Percentiles rank a stretch among this genome's conserved stretches.
phyloP scores from a whole-genome alignment of 1,284 basidiomycete species.

The Leccinum fallax region DNA sequence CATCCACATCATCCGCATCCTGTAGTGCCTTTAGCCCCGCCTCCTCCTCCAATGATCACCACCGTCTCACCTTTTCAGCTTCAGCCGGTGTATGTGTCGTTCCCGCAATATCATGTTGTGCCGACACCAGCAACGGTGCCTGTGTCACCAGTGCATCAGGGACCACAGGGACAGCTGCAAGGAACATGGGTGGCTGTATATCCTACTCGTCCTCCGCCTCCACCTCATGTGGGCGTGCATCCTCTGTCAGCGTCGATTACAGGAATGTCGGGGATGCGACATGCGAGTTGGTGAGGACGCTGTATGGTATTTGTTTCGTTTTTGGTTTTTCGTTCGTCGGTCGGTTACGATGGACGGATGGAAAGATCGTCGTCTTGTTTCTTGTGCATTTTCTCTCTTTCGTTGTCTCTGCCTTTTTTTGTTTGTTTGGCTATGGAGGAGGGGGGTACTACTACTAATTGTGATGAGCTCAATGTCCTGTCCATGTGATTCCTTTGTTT shows the following conservation, averaged over 20 bases:
- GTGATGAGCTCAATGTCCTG: slow-evolving; percentile 6
- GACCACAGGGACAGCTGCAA: too few species aligned
- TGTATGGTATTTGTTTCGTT: background rate
- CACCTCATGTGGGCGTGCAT: slow-evolving; percentile 19
- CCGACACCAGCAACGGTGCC: too few species aligned
- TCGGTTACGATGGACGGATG: background rate
- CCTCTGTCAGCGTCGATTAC: slow-evolving; percentile 22
- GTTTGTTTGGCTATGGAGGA: slow-evolving; percentile 14
- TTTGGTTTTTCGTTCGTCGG: background rate
- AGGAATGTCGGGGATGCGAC: slow-evolving; percentile 25
- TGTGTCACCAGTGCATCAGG: too few species aligned
- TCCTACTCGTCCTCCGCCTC: slow-evolving; percentile 13
- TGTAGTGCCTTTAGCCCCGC: too few species aligned
- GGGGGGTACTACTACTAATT: slow-evolving; percentile 23
- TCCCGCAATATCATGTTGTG: too few species aligned
- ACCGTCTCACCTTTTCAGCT: too few species aligned
- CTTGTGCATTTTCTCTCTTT: background rate
- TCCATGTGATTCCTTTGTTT: slow-evolving; percentile 8
- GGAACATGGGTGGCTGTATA: slow-evolving; percentile 31
- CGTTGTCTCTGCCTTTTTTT: background rate
- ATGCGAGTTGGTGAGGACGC: slow-evolving; percentile 27
- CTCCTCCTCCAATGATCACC: too few species aligned
- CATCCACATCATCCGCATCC: too few species aligned
- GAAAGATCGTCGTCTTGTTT: background rate
- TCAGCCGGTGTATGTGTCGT: too few species aligned